Evolutionary conservation across 108 stramenopile species (phyloP).

Genomic region (Chaetoceros muelleri): DNA sequence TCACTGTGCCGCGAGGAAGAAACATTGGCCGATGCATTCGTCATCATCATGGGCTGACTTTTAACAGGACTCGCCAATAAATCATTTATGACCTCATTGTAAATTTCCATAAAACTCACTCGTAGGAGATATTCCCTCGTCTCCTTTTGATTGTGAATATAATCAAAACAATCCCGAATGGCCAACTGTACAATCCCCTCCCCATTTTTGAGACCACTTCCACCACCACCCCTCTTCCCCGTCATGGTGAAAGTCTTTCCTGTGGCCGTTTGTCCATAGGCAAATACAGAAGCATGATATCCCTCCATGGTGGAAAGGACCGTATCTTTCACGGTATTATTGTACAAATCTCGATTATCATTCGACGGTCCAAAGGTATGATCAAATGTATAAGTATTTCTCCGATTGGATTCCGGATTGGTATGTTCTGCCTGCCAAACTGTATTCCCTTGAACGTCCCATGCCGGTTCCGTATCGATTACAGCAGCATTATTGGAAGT

Average conservation of each 20-base stretch:
- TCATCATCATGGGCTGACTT: not conserved
- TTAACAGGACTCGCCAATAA: slow-evolving; percentile 33
- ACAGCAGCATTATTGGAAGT: not conserved
- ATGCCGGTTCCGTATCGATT: slow-evolving; percentile 2
- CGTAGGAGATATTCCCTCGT: slow-evolving; percentile 63
- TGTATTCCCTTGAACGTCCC: not conserved
- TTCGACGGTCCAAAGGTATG: slow-evolving; percentile 35
- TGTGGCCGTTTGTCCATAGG: slow-evolving; percentile 82
- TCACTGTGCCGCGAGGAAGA: slow-evolving; percentile 13
- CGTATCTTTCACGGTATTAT: slow-evolving; percentile 29
- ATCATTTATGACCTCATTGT: slow-evolving; percentile 92
- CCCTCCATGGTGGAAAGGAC: slow-evolving; percentile 75
- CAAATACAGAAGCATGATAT: slow-evolving; percentile 88
- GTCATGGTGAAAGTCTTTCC: slow-evolving; percentile 83
- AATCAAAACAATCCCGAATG: slow-evolving; percentile 53
- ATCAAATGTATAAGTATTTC: slow-evolving; percentile 50
- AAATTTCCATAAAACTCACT: slow-evolving; percentile 91
- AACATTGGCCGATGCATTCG: not conserved
- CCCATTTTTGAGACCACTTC: slow-evolving; percentile 5
- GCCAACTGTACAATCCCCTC: slow-evolving; percentile 59
- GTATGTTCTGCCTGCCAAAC: slow-evolving; percentile 3
- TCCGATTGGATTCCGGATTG: slow-evolving; percentile 13
- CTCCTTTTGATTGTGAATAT: slow-evolving; percentile 23
- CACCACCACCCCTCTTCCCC: slow-evolving; percentile 18
- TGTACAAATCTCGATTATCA: slow-evolving; percentile 36